Percentiles rank a stretch among this genome's conserved stretches.
These are phyloP conservation scores for Zhuliangozyma parablackwelliae DNA, from an alignment of 1,139 yeast species.

Conservation along the genomic window DNA sequence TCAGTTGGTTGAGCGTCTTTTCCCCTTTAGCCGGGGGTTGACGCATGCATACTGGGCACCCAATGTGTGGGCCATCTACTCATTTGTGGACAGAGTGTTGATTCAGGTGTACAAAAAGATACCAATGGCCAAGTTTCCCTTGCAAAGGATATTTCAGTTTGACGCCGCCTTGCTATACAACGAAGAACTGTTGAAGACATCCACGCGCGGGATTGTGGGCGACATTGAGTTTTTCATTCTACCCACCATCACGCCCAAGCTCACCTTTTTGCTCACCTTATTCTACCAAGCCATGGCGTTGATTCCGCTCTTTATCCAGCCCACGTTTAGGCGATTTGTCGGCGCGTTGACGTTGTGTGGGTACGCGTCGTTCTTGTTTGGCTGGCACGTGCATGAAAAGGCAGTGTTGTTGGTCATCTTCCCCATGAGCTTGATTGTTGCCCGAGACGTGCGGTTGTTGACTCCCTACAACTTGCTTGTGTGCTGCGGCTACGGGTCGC, in stretches of 20 bases:
- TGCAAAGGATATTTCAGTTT: constrained; percentile 30
- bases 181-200: constrained; percentile 27
- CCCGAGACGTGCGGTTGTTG: constrained; percentile 66
- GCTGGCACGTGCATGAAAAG: constrained; percentile 99
- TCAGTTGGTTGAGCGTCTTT: constrained; percentile 62
- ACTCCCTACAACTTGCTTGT: constrained; percentile 64
- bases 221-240: constrained; percentile 78
- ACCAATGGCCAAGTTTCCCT: constrained; percentile 40
- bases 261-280: constrained; percentile 73
- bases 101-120: constrained; percentile 46
- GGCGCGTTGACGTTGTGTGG: constrained; percentile 89
- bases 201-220: constrained; percentile 89
- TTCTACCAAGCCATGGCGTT: constrained; percentile 79
- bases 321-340: constrained; percentile 71
- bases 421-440: constrained; percentile 77
- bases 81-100: constrained; percentile 74
- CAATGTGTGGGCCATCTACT: constrained; percentile 91
- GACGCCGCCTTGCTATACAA: constrained; percentile 23
- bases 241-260: constrained; percentile 73
- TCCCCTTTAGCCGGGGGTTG: constrained; percentile 92
- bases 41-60: constrained; percentile 99
- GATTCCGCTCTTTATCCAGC: constrained; percentile 69
- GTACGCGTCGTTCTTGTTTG: constrained; percentile 84
- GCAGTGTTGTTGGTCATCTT: constrained; percentile 86
- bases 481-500: constrained; percentile 79